phyloP scores from a whole-genome alignment of 176 grass and related monocot genomes.

The Oryza glaberrima region DNA sequence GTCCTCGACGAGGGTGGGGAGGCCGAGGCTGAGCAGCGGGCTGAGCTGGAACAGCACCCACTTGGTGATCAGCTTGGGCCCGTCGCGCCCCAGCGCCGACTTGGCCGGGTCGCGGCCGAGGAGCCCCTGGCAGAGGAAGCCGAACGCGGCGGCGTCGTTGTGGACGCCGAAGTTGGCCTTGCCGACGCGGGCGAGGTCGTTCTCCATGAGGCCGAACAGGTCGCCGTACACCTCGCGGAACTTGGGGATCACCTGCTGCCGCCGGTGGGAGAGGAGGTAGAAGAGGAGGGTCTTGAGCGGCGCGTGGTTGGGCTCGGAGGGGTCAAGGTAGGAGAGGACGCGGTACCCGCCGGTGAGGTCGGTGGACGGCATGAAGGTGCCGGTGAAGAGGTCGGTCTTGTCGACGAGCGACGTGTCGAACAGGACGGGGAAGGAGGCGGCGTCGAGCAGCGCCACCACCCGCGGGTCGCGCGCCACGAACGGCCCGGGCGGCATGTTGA shows the following conservation, averaged over 20 bases:
- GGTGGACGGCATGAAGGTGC: conserved; percentile 96
- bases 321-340: conserved; percentile 87
- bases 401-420: conserved; percentile 91
- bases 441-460: conserved; percentile 93
- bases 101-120: conserved; percentile 69
- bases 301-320: conserved; percentile 77
- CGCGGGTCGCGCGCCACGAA: conserved; percentile 80
- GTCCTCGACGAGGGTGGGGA: conserved; percentile 84
- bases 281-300: conserved; percentile 82
- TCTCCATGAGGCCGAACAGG: conserved; percentile 68
- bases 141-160: conserved; percentile 85
- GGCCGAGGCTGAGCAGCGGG: conserved; percentile 77
- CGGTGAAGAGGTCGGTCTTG: conserved; percentile 95
- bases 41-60: conserved; percentile 89
- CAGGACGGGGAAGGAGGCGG: conserved; percentile 83
- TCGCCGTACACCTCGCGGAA: conserved; percentile 72
- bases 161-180: conserved; percentile 71
- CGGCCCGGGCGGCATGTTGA: conserved; percentile 96
- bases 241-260: conserved; percentile 67
- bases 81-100: conserved; percentile 60
- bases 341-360: conserved; percentile 90
- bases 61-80: conserved; percentile 72
- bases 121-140: conserved; percentile 68
- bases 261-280: conserved; percentile 76
- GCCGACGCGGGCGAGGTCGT: conserved; percentile 61